phyloP scores from a whole-genome alignment of 2,329 filamentous ascomycete species.

The Penicillium psychrosexuale region DNA sequence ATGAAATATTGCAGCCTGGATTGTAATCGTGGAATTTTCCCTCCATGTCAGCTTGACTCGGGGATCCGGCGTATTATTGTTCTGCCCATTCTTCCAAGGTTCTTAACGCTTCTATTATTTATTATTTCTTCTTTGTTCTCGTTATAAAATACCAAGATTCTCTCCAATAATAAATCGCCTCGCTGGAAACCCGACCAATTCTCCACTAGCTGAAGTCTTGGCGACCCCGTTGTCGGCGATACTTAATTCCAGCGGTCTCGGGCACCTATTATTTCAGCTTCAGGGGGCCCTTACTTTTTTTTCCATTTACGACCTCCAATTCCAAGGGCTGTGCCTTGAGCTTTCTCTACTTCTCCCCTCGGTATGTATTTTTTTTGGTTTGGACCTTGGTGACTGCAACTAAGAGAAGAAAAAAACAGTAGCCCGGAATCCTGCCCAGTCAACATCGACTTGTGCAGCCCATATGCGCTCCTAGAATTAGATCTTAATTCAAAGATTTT shows the following conservation, averaged over 20 bases:
- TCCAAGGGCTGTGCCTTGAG: slow-evolving; percentile 13
- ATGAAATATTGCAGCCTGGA: background rate
- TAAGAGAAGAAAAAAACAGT: slow-evolving; percentile 12
- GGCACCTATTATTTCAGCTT: slow-evolving; percentile 25
- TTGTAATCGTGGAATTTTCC: background rate
- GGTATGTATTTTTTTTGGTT: background rate
- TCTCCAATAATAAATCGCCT: background rate
- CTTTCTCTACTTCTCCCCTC: slow-evolving; percentile 6
- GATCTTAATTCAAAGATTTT: slow-evolving; percentile 1
- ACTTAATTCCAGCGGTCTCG: slow-evolving; percentile 27
- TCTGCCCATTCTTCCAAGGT: background rate
- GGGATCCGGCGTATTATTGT: background rate
- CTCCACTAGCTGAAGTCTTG: slow-evolving; percentile 18
- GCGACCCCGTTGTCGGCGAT: slow-evolving; percentile 24
- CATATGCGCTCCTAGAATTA: slow-evolving; percentile 23
- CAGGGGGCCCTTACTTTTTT: slow-evolving; percentile 22
- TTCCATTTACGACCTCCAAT: slow-evolving; percentile 12
- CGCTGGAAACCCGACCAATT: slow-evolving; percentile 3
- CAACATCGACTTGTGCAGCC: slow-evolving; percentile 18
- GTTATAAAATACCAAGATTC: background rate
- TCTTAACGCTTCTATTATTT: no score
- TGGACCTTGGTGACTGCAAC: background rate
- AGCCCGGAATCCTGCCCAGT: slow-evolving; percentile 11
- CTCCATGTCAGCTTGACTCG: background rate
- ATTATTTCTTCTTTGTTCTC: background rate